Evolutionary conservation across 2,329 filamentous ascomycete species (phyloP).

Genomic region (Xylogone sp.): DNA sequence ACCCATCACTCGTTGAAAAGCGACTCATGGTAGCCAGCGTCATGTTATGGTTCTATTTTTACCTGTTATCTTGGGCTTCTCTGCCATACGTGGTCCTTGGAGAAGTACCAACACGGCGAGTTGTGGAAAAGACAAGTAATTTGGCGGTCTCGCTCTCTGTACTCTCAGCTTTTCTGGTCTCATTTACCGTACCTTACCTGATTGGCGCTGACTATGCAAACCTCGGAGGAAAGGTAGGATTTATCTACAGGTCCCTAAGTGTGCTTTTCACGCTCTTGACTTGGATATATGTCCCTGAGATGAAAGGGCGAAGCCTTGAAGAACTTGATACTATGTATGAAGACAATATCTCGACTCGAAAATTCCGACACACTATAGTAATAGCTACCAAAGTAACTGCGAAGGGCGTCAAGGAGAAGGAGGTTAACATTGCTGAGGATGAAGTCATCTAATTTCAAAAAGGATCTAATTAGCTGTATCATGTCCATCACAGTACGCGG

Average conservation of each 20-base stretch:
- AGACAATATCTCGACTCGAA: constrained; percentile 7
- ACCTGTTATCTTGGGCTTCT: constrained; percentile 31
- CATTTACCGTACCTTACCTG: constrained; percentile 2
- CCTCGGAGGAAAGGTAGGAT: constrained; percentile 16
- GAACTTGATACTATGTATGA: constrained; percentile 22
- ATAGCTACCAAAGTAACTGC: not conserved
- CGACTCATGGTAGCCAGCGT: constrained; percentile 30
- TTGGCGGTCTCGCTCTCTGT: not conserved
- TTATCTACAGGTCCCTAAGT: constrained; percentile 19
- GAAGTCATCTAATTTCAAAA: not conserved
- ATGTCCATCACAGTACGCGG: not conserved
- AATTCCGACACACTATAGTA: constrained; percentile 1
- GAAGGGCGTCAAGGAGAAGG: not conserved
- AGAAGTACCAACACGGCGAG: not conserved
- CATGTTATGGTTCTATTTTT: constrained; percentile 28
- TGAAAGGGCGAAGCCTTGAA: constrained; percentile 16
- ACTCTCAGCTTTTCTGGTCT: not conserved
- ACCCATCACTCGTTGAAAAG: constrained; percentile 14
- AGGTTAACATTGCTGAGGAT: not conserved
- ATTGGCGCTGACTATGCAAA: not conserved
- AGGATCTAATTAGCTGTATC: not conserved
- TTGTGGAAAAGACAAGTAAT: not conserved
- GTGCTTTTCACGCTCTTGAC: constrained; percentile 13
- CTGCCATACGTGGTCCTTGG: constrained; percentile 26
- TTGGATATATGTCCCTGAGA: constrained; percentile 16